A percentile compares a stretch with the other conserved stretches of the same genome.
Evolutionary conservation across 2,329 filamentous ascomycete genomes (phyloP).

Genomic region (Alternaria sp.): DNA sequence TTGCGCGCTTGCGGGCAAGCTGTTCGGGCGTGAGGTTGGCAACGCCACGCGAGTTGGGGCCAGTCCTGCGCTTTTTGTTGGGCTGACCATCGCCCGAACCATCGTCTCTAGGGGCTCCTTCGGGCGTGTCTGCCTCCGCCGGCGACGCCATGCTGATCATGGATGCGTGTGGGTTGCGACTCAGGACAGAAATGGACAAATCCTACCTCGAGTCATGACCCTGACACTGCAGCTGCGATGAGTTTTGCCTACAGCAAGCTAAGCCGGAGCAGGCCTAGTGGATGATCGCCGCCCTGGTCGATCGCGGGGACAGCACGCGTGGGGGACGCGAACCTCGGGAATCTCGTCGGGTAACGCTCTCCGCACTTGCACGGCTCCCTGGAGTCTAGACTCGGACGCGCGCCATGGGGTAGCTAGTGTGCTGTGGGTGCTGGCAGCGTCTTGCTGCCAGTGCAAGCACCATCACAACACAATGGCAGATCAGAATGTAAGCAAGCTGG

Average conservation of each 20-base stretch:
- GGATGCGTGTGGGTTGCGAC: slow-evolving; percentile 15
- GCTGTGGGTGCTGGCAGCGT: not conserved
- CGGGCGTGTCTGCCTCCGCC: slow-evolving; percentile 27
- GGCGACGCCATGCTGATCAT: slow-evolving; percentile 30
- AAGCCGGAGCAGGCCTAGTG: not conserved
- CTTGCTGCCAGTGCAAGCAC: not conserved
- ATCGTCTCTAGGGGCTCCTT: slow-evolving; percentile 23
- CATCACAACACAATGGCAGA: slow-evolving; percentile 28
- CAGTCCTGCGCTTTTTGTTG: slow-evolving; percentile 45
- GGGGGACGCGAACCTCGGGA: not conserved
- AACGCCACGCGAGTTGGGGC: slow-evolving; percentile 70
- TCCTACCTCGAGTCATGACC: slow-evolving; percentile 19
- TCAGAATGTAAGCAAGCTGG: slow-evolving; percentile 39
- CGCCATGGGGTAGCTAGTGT: not conserved
- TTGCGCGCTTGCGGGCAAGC: slow-evolving; percentile 86
- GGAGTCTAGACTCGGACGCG: not conserved
- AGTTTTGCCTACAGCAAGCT: not conserved
- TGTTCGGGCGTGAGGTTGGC: slow-evolving; percentile 88
- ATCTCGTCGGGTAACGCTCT: slow-evolving; percentile 1
- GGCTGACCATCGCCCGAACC: slow-evolving; percentile 22
- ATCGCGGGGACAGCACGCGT: slow-evolving; percentile 1
- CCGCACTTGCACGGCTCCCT: not conserved
- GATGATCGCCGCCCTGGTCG: not conserved
- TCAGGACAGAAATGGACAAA: slow-evolving; percentile 14
- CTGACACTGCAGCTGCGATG: slow-evolving; percentile 1